Evolutionary conservation across 2,329 filamentous ascomycete genomes (phyloP).

Genomic region (Apiospora kogelbergensis): DNA sequence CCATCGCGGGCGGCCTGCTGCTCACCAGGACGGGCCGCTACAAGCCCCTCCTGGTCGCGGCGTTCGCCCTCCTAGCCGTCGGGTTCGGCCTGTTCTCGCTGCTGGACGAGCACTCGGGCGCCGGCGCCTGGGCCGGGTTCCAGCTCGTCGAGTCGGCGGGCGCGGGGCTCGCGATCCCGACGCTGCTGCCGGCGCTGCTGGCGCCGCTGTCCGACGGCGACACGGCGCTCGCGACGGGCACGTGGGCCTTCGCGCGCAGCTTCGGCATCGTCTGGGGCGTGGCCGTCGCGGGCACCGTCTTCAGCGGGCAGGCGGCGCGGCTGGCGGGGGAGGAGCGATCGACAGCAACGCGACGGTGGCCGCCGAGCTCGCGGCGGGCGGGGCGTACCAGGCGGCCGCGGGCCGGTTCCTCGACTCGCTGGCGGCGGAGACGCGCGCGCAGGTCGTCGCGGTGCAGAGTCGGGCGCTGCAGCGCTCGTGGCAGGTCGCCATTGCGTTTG

Average conservation of each 20-base stretch:
- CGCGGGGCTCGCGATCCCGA: slow-evolving; percentile 37
- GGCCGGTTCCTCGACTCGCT: slow-evolving; percentile 25
- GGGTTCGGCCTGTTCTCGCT: slow-evolving; percentile 37
- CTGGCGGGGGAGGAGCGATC: slow-evolving; percentile 19
- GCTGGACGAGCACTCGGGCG: slow-evolving; percentile 31
- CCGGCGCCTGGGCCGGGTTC: slow-evolving; percentile 36
- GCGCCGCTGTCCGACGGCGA: slow-evolving; percentile 31
- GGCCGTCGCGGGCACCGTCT: slow-evolving; percentile 37
- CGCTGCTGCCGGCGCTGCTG: slow-evolving; percentile 38
- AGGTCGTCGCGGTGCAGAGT: not conserved
- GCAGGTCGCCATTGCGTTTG: slow-evolving; percentile 37
- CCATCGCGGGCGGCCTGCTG: slow-evolving; percentile 20
- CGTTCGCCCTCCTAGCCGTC: slow-evolving; percentile 30
- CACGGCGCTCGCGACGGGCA: slow-evolving; percentile 31
- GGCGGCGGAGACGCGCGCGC: not conserved
- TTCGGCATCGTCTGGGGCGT: slow-evolving; percentile 43
- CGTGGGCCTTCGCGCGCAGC: slow-evolving; percentile 39
- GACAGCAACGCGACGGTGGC: slow-evolving; percentile 11
- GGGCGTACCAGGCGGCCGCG: slow-evolving; percentile 14
- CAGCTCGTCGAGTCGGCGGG: slow-evolving; percentile 37
- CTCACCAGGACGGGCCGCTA: slow-evolving; percentile 28
- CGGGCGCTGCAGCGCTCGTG: slow-evolving; percentile 8
- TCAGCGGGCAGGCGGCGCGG: slow-evolving; percentile 21
- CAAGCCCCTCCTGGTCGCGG: slow-evolving; percentile 25
- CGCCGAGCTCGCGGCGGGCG: slow-evolving; percentile 34